Evolutionary conservation across 2,329 filamentous ascomycete species (phyloP).

Genomic region (Apiospora malaysiana): DNA sequence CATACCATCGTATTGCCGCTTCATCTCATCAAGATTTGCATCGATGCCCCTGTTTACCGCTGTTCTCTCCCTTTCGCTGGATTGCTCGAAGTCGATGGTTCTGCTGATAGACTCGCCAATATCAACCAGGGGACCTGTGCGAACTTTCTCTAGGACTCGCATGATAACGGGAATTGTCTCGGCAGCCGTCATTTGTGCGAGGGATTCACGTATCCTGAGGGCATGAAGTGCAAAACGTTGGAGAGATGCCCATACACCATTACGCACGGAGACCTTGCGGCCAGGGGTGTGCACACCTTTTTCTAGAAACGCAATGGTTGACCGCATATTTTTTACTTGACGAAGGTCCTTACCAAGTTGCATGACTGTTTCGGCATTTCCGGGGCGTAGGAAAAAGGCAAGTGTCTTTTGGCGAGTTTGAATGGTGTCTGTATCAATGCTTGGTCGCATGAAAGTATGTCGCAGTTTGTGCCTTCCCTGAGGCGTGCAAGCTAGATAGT

Average conservation of each 20-base stretch:
- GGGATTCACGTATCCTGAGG: constrained; percentile 70
- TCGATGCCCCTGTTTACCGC: constrained; percentile 77
- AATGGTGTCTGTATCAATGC: constrained; percentile 70
- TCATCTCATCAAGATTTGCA: constrained; percentile 76
- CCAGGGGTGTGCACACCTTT: constrained; percentile 73
- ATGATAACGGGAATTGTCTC: constrained; percentile 57
- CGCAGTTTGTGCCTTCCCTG: constrained; percentile 79
- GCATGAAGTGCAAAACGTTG: constrained; percentile 72
- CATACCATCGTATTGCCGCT: constrained; percentile 78
- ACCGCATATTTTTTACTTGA: constrained; percentile 77
- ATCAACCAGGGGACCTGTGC: constrained; percentile 62
- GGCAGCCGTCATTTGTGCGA: constrained; percentile 62
- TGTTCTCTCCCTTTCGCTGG: constrained; percentile 72
- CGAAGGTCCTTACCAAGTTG: constrained; percentile 67
- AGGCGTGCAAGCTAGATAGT: constrained; percentile 73
- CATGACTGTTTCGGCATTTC: constrained; percentile 65
- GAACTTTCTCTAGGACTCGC: constrained; percentile 66
- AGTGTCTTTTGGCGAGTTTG: constrained; percentile 74
- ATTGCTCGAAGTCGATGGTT: constrained; percentile 81
- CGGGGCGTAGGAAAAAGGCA: constrained; percentile 66
- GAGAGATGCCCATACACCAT: constrained; percentile 76
- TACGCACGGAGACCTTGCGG: constrained; percentile 59
- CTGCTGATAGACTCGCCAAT: constrained; percentile 75
- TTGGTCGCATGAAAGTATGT: constrained; percentile 83
- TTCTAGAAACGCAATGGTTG: constrained; percentile 70